A percentile compares a stretch with the other conserved stretches of the same genome.
These are phyloP conservation scores for Exophiala spinifera DNA, from an alignment of 2,329 filamentous ascomycete species.

Conservation along the genomic window DNA sequence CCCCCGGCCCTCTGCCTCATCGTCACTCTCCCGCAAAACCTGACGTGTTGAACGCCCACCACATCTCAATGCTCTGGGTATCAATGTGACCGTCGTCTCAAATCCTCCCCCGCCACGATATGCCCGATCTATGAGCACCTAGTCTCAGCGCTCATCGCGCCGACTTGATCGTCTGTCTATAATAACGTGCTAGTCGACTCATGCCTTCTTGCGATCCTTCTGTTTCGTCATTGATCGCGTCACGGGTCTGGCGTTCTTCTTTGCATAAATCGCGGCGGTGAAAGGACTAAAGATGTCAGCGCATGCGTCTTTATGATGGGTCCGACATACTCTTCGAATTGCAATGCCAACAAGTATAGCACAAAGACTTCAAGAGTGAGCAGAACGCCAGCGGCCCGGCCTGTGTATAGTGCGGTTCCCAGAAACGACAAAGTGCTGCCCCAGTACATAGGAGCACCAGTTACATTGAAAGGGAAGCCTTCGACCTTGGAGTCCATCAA, in stretches of 20 bases:
- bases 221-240: constrained; percentile 27
- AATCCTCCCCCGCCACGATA: background rate
- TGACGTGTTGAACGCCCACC: background rate
- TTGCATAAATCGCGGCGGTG: constrained; percentile 87
- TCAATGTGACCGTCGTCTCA: background rate
- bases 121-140: background rate
- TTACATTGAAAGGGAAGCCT: constrained; percentile 92
- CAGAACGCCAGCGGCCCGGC: constrained; percentile 80
- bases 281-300: constrained; percentile 60
- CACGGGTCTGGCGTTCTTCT: constrained; percentile 52
- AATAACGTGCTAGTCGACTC: constrained; percentile 27
- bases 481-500: constrained; percentile 94
- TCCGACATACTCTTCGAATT: constrained; percentile 72
- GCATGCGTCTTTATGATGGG: background rate
- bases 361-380: constrained; percentile 71
- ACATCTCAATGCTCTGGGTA: background rate
- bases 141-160: too few species aligned
- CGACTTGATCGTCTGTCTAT: too few species aligned
- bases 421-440: constrained; percentile 90
- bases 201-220: constrained; percentile 40
- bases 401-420: constrained; percentile 77
- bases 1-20: background rate
- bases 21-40: background rate
- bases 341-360: constrained; percentile 76
- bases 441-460: constrained; percentile 91